Base-by-base conservation (phyloP, 106 monocot genomes). In the Acorus gramineus region DNA sequence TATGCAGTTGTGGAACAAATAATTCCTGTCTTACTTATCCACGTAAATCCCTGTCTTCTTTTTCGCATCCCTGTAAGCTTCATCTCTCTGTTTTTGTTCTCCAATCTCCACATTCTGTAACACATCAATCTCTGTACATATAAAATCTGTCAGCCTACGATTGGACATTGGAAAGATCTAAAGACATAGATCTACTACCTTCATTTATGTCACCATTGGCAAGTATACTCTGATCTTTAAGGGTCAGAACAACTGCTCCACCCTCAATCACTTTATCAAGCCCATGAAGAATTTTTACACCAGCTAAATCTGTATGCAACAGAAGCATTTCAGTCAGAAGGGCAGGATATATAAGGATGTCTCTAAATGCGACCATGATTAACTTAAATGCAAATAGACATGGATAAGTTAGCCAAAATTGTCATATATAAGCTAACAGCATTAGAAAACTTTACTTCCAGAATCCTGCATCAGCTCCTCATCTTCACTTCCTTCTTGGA, bases 51-150 rank as follows among this genome's bases (percentile, higher is more conserved):
- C 87, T 60, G 79, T 70, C 62, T 61, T 85, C 60, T 85, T 91
- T 76, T 86, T 96, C 62, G 91, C 71, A 81, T 74, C 88, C 71
- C 56, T 78, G 64, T 98, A 98, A 12, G 91, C 85, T 6, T 80
- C 83, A 79, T 98, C 73, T 74, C 96, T 82, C 45, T 75, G 82
- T 62, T 82, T 91, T 76, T 98, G 96, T 74, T 98, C 85, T 10
- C 91, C 91, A 81, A 98, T 98, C 74, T 98, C 96, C 68, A 98
- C 81, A 76, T 91, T 98, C 81, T 98, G 91, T 74, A 98, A 91
- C 85, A 98, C 83, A 78, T 98, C 96, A 58, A 66, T 57, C 52
- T 92, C 96, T 89, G 77, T 28, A 28, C 28, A 28, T 28, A 28
- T 28, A 28, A 28, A 57, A 42, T 1, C 61, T 66, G 9, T 46